A percentile compares a stretch with the other conserved stretches of the same genome.
These are phyloP conservation scores for Ormosia semicastrata DNA, from an alignment of 306 rosid species.

Conservation along the genomic window DNA sequence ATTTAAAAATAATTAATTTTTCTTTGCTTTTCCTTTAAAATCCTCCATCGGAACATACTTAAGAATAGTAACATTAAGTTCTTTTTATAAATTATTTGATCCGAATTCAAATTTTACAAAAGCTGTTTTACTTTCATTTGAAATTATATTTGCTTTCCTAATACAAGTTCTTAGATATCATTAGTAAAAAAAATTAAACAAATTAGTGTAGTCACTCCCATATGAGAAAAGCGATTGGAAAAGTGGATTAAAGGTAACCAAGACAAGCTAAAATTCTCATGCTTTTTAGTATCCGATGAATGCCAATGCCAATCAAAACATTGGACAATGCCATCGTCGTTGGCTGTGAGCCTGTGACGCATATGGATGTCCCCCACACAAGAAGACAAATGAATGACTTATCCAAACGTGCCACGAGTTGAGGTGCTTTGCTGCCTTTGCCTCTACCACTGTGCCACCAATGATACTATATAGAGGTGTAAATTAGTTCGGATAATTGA, in stretches of 20 bases:
- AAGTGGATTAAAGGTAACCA: background rate
- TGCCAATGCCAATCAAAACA: background rate
- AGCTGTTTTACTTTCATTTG: no score
- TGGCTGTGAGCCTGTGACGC: background rate
- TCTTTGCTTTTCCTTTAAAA: no score
- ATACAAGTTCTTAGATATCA: no score
- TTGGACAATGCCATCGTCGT: background rate
- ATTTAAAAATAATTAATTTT: no score
- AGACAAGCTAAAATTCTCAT: background rate
- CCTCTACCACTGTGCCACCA: background rate
- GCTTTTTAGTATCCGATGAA: background rate
- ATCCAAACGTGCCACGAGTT: background rate
- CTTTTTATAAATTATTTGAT: no score
- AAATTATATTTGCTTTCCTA: background rate
- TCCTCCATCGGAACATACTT: no score
- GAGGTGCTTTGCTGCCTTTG: background rate
- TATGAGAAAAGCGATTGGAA: background rate
- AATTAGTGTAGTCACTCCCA: no score
- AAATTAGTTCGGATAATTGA: no score
- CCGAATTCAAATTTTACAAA: no score
- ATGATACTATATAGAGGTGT: no score
- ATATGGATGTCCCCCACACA: background rate
- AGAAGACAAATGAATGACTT: background rate
- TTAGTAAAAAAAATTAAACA: no score
- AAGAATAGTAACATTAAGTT: no score